These are phyloP conservation scores for Tricladium varicosporioides DNA, from an alignment of 2,329 filamentous ascomycete species.

Conservation along the genomic window DNA sequence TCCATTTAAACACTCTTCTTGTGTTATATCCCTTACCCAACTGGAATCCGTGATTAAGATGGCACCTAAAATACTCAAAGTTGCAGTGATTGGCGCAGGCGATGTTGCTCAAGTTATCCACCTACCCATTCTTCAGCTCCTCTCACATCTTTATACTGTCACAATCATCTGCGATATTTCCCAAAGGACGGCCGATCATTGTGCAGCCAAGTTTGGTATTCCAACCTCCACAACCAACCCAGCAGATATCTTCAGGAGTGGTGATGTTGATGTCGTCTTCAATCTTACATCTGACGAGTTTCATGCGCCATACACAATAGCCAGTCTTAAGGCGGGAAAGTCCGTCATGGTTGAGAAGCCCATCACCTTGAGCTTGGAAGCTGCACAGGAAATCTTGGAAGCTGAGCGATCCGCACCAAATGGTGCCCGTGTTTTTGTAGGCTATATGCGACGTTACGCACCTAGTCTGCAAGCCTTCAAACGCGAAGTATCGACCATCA, in stretches of 20 bases:
- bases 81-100: conserved; percentile 39
- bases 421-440: conserved; percentile 48
- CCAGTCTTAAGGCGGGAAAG: conserved; percentile 52
- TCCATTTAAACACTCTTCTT: not conserved
- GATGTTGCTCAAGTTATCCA: conserved; percentile 51
- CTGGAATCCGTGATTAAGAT: not conserved
- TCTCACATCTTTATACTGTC: conserved; percentile 40
- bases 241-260: conserved; percentile 41
- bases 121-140: conserved; percentile 46
- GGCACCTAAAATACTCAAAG: not conserved
- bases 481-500: conserved; percentile 49
- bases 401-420: conserved; percentile 43
- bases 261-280: conserved; percentile 51
- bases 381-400: conserved; percentile 44
- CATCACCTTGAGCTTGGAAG: conserved; percentile 45
- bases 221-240: conserved; percentile 44
- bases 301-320: conserved; percentile 48
- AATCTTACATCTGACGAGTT: conserved; percentile 51
- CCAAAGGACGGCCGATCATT: conserved; percentile 39
- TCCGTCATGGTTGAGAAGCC: conserved; percentile 60
- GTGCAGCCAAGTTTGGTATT: conserved; percentile 31
- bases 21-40: not conserved
- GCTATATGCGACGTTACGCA: conserved; percentile 61
- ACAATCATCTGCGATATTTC: conserved; percentile 35
- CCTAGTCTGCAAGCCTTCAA: conserved; percentile 52